Percentiles rank a stretch among this genome's conserved stretches.
Conservation (phyloP, 2,329 filamentous ascomycete genomes). For the Chaetomium sp. region DNA sequence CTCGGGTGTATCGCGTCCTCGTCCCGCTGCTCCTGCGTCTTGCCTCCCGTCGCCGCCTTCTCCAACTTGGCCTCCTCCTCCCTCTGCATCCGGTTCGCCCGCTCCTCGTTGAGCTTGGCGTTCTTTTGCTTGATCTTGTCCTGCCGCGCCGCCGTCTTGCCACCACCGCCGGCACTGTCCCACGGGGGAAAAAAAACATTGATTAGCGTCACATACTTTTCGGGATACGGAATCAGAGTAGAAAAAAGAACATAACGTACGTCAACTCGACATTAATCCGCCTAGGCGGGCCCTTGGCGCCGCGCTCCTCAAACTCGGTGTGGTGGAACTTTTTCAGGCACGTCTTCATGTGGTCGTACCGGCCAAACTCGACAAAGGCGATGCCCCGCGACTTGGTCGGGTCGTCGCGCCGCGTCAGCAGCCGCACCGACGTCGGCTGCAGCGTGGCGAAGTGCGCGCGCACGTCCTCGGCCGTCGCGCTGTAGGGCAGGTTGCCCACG, state of each 20-base stretch:
- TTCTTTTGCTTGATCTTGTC: conserved; percentile 86
- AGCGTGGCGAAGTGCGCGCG: conserved; percentile 77
- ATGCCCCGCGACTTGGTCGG: conserved; percentile 51
- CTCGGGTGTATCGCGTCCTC: conserved; percentile 54
- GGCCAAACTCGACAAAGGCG: conserved; percentile 86
- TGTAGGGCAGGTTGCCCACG: conserved; percentile 84
- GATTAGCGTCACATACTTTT: background rate
- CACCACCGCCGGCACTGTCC: conserved; percentile 77
- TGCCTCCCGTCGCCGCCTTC: conserved; percentile 38
- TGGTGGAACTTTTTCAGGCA: conserved; percentile 91
- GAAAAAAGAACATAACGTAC: conserved; percentile 47
- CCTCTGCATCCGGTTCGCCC: conserved; percentile 50
- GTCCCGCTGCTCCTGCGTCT: conserved; percentile 36
- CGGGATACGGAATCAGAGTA: no score
- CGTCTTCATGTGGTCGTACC: conserved; percentile 88
- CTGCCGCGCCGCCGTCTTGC: conserved; percentile 70
- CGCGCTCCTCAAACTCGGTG: conserved; percentile 63
- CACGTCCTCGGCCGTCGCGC: conserved; percentile 70
- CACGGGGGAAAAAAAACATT: background rate
- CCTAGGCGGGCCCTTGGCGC: conserved; percentile 49
- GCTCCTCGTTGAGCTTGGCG: conserved; percentile 73
- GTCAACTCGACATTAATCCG: conserved; percentile 94
- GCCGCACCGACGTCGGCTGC: conserved; percentile 68
- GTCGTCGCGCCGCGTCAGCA: conserved; percentile 64
- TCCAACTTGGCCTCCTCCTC: conserved; percentile 46